Conservation (phyloP, 139 green algal genomes). For the Chlorella sp. region DNA sequence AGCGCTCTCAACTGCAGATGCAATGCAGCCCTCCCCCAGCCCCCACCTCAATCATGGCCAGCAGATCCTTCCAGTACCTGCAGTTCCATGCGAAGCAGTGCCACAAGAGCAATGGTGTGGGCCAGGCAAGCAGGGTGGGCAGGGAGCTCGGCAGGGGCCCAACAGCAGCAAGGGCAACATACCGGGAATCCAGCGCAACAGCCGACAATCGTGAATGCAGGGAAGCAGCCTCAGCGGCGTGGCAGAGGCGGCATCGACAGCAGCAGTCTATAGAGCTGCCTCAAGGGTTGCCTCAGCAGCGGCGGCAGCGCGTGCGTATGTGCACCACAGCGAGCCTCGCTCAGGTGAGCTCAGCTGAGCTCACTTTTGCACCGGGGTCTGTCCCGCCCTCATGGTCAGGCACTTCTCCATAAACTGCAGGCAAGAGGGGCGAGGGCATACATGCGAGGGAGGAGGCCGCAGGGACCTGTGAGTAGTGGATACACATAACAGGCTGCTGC, state of each 20-base stretch:
- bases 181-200: no score
- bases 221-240: no score
- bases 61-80: slow-evolving; percentile 68
- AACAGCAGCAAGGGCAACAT: no score
- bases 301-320: not conserved
- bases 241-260: not conserved
- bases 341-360: no score
- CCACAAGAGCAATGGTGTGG: no score
- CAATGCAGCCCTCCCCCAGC: no score
- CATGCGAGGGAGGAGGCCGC: no score
- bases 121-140: no score
- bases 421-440: not conserved
- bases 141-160: no score
- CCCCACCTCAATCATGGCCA: slow-evolving; percentile 49
- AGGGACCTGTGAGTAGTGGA: not conserved
- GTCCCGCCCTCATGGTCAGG: slow-evolving; percentile 42
- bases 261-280: not conserved
- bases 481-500: not conserved
- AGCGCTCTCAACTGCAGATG: not conserved
- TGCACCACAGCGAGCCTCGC: not conserved
- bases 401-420: slow-evolving; percentile 83
- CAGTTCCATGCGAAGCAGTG: no score
- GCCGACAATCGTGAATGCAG: no score
- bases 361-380: slow-evolving; percentile 50
- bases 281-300: not conserved